Conservation (phyloP, 805 yeast species). For the Millerozyma miso region DNA sequence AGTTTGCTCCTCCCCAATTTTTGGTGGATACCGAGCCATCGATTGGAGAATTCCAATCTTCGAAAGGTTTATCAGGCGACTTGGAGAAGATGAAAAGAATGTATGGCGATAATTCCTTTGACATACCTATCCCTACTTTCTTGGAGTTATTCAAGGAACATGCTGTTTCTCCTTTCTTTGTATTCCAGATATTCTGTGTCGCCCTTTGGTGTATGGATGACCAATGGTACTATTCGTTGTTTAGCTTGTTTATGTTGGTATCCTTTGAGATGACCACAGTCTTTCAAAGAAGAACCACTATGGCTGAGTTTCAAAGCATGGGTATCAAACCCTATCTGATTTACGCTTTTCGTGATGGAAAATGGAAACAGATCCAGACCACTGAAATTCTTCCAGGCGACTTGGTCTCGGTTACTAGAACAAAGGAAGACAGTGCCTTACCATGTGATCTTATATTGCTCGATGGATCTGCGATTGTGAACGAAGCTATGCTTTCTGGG, state of each 20-base stretch:
- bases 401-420: constrained; percentile 79
- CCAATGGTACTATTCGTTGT: constrained; percentile 91
- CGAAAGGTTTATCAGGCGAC: constrained; percentile 55
- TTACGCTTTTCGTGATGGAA: constrained; percentile 62
- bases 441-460: constrained; percentile 89
- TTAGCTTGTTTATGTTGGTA: constrained; percentile 86
- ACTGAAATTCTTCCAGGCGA: constrained; percentile 87
- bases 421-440: constrained; percentile 84
- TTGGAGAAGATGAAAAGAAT: constrained; percentile 45
- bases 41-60: constrained; percentile 51
- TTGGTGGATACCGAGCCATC: constrained; percentile 58
- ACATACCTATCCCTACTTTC: constrained; percentile 92
- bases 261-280: constrained; percentile 93
- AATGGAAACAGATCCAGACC: constrained; percentile 70
- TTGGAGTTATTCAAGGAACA: constrained; percentile 90
- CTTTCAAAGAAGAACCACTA: constrained; percentile 90
- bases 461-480: constrained; percentile 91
- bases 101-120: constrained; percentile 85
- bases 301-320: constrained; percentile 95
- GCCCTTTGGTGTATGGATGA: constrained; percentile 96
- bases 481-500: constrained; percentile 98
- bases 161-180: constrained; percentile 97
- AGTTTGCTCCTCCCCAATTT: constrained; percentile 81
- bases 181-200: constrained; percentile 93
- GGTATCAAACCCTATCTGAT: constrained; percentile 88